phyloP scores from a whole-genome alignment of 495 filamentous ascomycete species.

The Halenospora varia region DNA sequence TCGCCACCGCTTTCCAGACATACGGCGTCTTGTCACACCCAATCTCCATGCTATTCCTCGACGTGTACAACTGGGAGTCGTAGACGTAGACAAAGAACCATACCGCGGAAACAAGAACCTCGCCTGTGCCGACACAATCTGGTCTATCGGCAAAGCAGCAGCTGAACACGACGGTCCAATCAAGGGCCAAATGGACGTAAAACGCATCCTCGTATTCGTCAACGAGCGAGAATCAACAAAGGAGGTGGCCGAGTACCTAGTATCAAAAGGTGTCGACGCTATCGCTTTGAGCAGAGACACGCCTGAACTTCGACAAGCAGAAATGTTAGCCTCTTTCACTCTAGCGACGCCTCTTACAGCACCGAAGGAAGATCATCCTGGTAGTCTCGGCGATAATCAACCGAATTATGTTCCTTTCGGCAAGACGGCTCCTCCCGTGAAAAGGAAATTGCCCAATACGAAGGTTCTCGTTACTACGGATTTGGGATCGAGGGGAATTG shows the following conservation, averaged over 20 bases:
- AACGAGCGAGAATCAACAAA: slow-evolving; percentile 89
- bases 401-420: slow-evolving; percentile 25
- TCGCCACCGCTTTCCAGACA: slow-evolving; percentile 74
- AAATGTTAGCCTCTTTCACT: slow-evolving; percentile 79
- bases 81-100: slow-evolving; percentile 83
- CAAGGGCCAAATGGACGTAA: slow-evolving; percentile 52
- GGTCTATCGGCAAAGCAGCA: slow-evolving; percentile 81
- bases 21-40: slow-evolving; percentile 81
- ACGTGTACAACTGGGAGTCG: slow-evolving; percentile 87
- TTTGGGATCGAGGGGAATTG: slow-evolving; percentile 86
- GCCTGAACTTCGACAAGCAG: slow-evolving; percentile 62
- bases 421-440: slow-evolving; percentile 16
- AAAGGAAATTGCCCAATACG: slow-evolving; percentile 54
- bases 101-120: slow-evolving; percentile 87
- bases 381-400: slow-evolving; percentile 22
- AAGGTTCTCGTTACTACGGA: slow-evolving; percentile 95
- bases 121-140: slow-evolving; percentile 91
- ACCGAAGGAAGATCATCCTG: slow-evolving; percentile 32
- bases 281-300: slow-evolving; percentile 79
- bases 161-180: slow-evolving; percentile 44
- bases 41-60: slow-evolving; percentile 95
- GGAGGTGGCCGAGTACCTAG: slow-evolving; percentile 75
- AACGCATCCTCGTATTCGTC: slow-evolving; percentile 93
- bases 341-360: slow-evolving; percentile 39
- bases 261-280: slow-evolving; percentile 82